Base-by-base conservation (phyloP, 1,284 basidiomycete species). In the Athelia psychrophila region DNA sequence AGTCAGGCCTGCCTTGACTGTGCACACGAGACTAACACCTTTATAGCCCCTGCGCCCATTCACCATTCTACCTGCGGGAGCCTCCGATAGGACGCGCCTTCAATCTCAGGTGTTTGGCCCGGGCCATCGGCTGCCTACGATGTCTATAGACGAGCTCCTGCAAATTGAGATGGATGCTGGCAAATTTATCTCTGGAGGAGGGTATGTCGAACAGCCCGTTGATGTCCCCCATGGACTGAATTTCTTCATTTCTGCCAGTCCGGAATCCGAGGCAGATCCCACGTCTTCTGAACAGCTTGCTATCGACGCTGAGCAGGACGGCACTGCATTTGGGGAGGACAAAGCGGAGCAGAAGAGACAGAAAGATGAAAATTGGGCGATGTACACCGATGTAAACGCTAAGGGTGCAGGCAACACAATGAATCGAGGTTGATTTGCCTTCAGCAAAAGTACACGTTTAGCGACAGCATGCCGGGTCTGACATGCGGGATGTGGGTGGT, bases 141-240 rank as follows among this genome's bases (percentile, higher is more conserved):
- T 99, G 97, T 83, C 89, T 1, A 86, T 99, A 59, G 96, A 99
- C 64, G 92, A 99, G 68, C 98, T 96, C 64, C 79, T 99, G 20
- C 86, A 90, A 58, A 86, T 95, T 54, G 96, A 99, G 66, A 73
- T 78, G 50, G 74, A 86, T 54, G 75, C 91, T 48, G 95, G 95
- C 0, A 95, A 94, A 52, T 86, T 98, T 61, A 85, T 98, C 55
- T 78, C 83, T 2, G 90, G 89, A 27, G 91, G 92, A 71, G 93
- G 93, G 91, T 93, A 64, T 68, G 88, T 69, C 9, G 32, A 38
- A 13, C 47, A 54, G 19, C 47, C 40, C 54, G 51, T 23, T 16
- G 51, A 60, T 49, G 18, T 30, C 38, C 36, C 20, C 22, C 15
- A 38, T 30, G 53, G 19, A 49, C 49, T 56, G n/a, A 51, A 52